Evolutionary conservation across 179 eudicot genomes (phyloP), one percentile per base, ranked within the genome.

Genomic region (Beta corolliflora): DNA sequence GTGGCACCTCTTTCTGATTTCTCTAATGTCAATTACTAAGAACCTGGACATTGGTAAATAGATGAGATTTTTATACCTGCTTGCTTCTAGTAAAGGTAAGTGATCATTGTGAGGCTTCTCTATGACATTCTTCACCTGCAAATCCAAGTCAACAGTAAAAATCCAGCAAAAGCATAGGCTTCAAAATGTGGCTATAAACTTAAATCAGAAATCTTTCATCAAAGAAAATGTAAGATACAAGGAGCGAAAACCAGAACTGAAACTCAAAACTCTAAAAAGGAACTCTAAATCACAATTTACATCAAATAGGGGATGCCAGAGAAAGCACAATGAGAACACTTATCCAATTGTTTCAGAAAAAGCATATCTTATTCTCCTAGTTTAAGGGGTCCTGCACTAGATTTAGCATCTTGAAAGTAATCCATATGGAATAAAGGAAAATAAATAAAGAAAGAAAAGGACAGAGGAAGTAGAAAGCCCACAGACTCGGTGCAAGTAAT

Each of bases 61-160:
- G 15, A 45, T 21, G 53, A 16, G 56, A 9, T 53, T 13, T 83
- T 53, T 86, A 31, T 73, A 93, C 99, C 99, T 93, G 97, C 98
- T 97, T 60, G 99, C 99, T 89, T 97, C 99, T 79, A 97, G 73
- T 83, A 97, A 84, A 59, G 99, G 97, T 18, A 97, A 90, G 82
- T 94, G 97, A 86, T 97, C 99, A 80, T 97, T 93, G 75, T 94
- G 81, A 78, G 99, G 99, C 87, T 97, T 97, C 91, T 97, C 99
- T 45, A 97, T 83, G 50, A 97, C 97, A 86, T 97, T 85, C 81
- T 90, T 84, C 76, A 97, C 99, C 99, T 97, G 94, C 84, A 85
- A 82, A 89, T 53, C 50, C 75, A 71, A 73, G 63, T 80, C 55
- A 64, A 10, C 29, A 68, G 63, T 67, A n/a, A 50, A 16, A 68